phyloP scores from a whole-genome alignment of 148 eudicot genomes.

The Vaccinium vitisidaea region DNA sequence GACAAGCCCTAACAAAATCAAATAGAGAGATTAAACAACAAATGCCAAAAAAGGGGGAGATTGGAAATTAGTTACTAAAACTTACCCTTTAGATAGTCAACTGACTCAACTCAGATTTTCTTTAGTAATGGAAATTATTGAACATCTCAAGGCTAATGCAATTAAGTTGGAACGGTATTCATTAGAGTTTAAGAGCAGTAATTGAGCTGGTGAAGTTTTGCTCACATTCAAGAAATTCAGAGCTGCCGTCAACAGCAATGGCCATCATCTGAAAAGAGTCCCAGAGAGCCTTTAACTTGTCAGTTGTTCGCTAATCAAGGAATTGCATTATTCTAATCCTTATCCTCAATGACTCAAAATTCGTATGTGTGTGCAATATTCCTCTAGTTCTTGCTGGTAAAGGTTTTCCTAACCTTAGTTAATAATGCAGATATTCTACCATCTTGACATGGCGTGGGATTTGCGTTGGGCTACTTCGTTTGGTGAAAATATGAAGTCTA shows the following conservation, averaged over 20 bases:
- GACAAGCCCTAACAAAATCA: neutral
- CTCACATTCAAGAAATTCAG: neutral
- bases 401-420: neutral
- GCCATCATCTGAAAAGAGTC: neutral
- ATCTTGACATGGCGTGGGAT: slow-evolving; percentile 87
- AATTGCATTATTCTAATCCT: neutral
- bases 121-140: neutral
- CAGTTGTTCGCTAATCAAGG: neutral
- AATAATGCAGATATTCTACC: slow-evolving; percentile 67
- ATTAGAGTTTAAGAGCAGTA: neutral
- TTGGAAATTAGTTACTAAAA: slow-evolving; percentile 5
- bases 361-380: neutral
- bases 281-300: neutral
- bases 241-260: neutral
- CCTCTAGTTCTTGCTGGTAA: neutral
- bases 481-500: slow-evolving; percentile 26
- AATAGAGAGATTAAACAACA: neutral
- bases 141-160: neutral
- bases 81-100: neutral
- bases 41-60: neutral
- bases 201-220: neutral
- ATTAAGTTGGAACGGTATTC: neutral
- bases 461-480: slow-evolving; percentile 62
- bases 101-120: neutral
- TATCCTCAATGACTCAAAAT: neutral